Conservation (phyloP, 73 alveolate species). For the Uronychia setigera region DNA sequence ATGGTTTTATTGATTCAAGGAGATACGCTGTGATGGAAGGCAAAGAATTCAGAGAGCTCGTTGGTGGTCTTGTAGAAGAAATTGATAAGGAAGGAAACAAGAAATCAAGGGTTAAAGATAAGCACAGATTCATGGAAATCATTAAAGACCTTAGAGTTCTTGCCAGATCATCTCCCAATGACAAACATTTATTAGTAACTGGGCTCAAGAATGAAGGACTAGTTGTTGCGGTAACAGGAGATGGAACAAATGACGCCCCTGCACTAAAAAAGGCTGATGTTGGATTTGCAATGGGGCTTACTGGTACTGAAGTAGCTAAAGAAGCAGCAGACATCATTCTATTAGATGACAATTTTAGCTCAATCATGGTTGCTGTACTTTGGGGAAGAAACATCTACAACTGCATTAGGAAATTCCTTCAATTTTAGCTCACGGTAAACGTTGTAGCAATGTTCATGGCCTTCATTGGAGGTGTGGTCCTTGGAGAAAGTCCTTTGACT, state of each 20-base stretch:
- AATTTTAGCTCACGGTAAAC: conserved; percentile 84
- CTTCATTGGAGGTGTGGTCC: conserved; percentile 80
- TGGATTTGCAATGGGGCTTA: conserved; percentile 96
- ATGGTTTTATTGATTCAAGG: conserved; percentile 18
- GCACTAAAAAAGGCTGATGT: conserved; percentile 94
- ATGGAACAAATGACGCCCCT: conserved; percentile 98
- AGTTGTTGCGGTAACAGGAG: conserved; percentile 98
- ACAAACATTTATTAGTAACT: conserved; percentile 88
- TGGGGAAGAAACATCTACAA: conserved; percentile 90
- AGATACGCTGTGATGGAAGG: conserved; percentile 86
- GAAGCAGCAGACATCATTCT: conserved; percentile 94
- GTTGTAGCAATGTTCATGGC: conserved; percentile 83
- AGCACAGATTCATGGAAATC: conserved; percentile 67
- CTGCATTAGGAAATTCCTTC: conserved; percentile 79
- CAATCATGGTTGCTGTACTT: conserved; percentile 76
- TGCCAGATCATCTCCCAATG: conserved; percentile 95
- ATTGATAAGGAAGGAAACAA: conserved; percentile 3
- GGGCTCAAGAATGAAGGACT: conserved; percentile 84
- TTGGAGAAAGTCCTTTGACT: conserved; percentile 76
- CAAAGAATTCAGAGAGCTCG: conserved; percentile 74
- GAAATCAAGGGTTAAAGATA: conserved; percentile 23
- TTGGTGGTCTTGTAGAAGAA: conserved; percentile 51
- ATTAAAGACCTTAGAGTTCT: conserved; percentile 78
- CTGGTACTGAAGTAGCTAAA: conserved; percentile 97
- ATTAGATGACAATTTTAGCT: conserved; percentile 79